A percentile compares a stretch with the other conserved stretches of the same genome.
Evolutionary conservation across 352 stramenopile genomes (phyloP).

Genomic region (Phytophthora pseudosyringae): DNA sequence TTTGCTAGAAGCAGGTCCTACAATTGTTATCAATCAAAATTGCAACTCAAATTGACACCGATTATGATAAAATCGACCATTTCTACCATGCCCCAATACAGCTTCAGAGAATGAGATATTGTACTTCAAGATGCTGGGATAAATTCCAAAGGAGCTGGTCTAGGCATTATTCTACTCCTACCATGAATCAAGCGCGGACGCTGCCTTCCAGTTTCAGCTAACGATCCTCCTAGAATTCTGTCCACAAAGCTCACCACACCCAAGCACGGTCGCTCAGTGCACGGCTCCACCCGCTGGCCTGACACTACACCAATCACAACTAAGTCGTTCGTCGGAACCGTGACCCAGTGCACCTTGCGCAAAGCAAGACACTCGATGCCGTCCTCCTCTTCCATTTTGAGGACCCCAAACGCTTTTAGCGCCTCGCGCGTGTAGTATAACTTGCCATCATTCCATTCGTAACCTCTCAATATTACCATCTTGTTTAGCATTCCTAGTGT

Average conservation of each 20-base stretch:
- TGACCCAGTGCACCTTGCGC: constrained; percentile 24
- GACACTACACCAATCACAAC: constrained; percentile 21
- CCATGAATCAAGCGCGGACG: constrained; percentile 22
- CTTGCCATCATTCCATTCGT: constrained; percentile 15
- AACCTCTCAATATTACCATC: constrained; percentile 30
- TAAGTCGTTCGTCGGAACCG: constrained; percentile 7
- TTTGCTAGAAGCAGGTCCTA: no score
- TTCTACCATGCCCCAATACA: neutral
- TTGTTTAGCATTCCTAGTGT: constrained; percentile 19
- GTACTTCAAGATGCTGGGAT: constrained; percentile 3
- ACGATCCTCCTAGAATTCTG: constrained; percentile 10
- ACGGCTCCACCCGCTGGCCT: constrained; percentile 12
- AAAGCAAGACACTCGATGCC: constrained; percentile 20
- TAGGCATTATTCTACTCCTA: constrained; percentile 18
- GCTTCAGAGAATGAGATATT: neutral
- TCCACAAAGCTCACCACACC: constrained; percentile 20
- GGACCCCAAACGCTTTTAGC: constrained; percentile 26
- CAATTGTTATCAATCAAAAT: no score
- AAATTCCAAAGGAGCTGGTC: neutral
- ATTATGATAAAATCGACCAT: no score
- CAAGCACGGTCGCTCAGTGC: constrained; percentile 17
- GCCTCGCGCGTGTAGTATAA: constrained; percentile 21
- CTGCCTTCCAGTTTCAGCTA: constrained; percentile 16
- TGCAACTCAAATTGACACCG: no score
- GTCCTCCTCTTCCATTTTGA: constrained; percentile 27